These are phyloP conservation scores for Sarocladiaceae sp. DNA, from an alignment of 2,329 filamentous ascomycete species.

Conservation along the genomic window DNA sequence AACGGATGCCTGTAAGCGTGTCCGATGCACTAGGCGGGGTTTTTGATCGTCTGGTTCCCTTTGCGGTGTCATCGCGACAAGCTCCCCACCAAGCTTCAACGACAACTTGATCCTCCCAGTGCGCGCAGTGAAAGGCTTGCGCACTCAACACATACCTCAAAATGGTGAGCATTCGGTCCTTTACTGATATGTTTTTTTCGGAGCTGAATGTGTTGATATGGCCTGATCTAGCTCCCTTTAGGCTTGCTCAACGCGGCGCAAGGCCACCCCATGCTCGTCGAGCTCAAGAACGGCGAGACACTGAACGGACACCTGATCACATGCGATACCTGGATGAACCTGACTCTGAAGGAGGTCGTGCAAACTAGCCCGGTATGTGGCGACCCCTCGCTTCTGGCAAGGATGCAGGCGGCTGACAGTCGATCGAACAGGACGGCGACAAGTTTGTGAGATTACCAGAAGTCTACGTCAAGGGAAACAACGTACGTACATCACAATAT, in stretches of 20 bases:
- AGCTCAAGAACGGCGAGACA: constrained; percentile 96
- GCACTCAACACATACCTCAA: constrained; percentile 4
- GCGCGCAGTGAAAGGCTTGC: not conserved
- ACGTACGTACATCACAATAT: constrained; percentile 53
- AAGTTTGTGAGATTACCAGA: constrained; percentile 90
- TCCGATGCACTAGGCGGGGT: constrained; percentile 6
- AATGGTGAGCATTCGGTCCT: constrained; percentile 17
- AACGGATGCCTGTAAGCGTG: constrained; percentile 6
- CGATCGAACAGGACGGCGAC: constrained; percentile 67
- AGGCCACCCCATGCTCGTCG: constrained; percentile 96
- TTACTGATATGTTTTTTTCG: not conserved
- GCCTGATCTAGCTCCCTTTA: constrained; percentile 53
- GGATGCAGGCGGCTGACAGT: not conserved
- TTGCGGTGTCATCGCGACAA: constrained; percentile 4
- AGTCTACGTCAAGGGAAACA: constrained; percentile 96
- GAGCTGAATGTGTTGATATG: too few species aligned
- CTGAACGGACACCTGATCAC: constrained; percentile 93
- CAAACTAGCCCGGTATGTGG: constrained; percentile 76
- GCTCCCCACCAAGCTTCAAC: constrained; percentile 9
- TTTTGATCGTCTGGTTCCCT: not conserved
- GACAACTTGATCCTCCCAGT: not conserved
- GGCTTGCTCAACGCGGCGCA: constrained; percentile 92
- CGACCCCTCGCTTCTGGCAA: not conserved
- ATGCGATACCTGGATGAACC: constrained; percentile 99
- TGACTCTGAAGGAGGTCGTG: constrained; percentile 94